Conservation (phyloP, 495 filamentous ascomycete genomes). For the Polyplosphaeria fusca region DNA sequence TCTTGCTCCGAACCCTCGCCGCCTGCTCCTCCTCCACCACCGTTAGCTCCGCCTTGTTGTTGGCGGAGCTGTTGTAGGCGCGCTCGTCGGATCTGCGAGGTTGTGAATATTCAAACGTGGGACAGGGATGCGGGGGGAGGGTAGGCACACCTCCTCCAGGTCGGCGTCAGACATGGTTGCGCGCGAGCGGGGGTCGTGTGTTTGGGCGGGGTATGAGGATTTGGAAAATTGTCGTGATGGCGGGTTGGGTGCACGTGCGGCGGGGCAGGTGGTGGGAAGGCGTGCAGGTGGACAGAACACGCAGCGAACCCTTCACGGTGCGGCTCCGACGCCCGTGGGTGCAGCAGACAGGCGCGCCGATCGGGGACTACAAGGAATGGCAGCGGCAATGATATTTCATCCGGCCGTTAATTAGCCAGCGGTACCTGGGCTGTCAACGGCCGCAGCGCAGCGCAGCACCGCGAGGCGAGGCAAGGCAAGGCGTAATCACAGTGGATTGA, state of each 20-base stretch:
- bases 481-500: not conserved
- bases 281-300: no score
- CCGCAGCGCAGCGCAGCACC: not conserved
- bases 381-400: no score
- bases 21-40: conserved; percentile 36
- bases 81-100: conserved; percentile 77
- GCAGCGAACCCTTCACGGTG: no score
- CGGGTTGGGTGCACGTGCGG: no score
- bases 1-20: conserved; percentile 58
- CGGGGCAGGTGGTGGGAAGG: no score
- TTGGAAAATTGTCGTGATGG: conserved; percentile 4
- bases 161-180: conserved; percentile 32
- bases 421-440: no score
- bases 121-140: no score
- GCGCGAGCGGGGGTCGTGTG: conserved; percentile 1
- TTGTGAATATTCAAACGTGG: no score
- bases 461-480: not conserved
- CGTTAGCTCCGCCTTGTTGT: conserved; percentile 60
- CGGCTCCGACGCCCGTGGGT: no score
- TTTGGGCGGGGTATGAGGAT: conserved; percentile 17
- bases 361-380: no score
- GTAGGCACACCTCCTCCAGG: conserved; percentile 30
- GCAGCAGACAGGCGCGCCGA: no score
- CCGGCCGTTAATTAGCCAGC: no score
- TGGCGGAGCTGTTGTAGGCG: conserved; percentile 87